These are phyloP conservation scores for Mallotus repandus DNA, from an alignment of 441 rosid genomes.

Conservation along the genomic window DNA sequence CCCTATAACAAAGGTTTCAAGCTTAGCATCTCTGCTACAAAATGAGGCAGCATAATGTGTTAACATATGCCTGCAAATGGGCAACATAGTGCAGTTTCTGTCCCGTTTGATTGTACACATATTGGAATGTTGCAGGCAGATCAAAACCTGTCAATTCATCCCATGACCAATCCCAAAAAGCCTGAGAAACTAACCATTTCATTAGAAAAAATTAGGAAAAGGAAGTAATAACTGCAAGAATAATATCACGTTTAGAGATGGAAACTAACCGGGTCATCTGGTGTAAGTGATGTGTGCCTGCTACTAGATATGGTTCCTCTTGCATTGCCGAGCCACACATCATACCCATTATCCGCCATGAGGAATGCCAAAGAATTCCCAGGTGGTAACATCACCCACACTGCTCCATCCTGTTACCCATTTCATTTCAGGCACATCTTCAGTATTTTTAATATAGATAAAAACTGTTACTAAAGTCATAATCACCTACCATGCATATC, in stretches of 20 bases:
- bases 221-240: neutral
- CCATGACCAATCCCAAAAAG: constrained; percentile 87
- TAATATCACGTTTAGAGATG: neutral
- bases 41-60: neutral
- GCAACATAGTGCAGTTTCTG: constrained; percentile 78
- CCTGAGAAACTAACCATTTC: constrained; percentile 30
- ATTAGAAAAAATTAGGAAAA: neutral
- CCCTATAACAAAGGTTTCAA: constrained; percentile 40
- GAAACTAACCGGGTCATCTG: constrained; percentile 33
- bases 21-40: neutral
- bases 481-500: constrained; percentile 33
- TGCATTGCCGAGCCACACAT: constrained; percentile 47
- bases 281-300: constrained; percentile 36
- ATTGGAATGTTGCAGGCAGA: constrained; percentile 62
- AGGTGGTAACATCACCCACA: constrained; percentile 43
- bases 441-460: neutral
- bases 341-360: constrained; percentile 48
- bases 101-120: constrained; percentile 52
- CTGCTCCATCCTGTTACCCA: constrained; percentile 44
- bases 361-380: constrained; percentile 41
- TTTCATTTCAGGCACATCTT: neutral
- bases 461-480: neutral
- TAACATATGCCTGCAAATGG: constrained; percentile 62
- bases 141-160: constrained; percentile 70
- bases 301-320: constrained; percentile 48